Conservation (phyloP, 177 flowering plant genomes). For the Vitis hybrid region DNA sequence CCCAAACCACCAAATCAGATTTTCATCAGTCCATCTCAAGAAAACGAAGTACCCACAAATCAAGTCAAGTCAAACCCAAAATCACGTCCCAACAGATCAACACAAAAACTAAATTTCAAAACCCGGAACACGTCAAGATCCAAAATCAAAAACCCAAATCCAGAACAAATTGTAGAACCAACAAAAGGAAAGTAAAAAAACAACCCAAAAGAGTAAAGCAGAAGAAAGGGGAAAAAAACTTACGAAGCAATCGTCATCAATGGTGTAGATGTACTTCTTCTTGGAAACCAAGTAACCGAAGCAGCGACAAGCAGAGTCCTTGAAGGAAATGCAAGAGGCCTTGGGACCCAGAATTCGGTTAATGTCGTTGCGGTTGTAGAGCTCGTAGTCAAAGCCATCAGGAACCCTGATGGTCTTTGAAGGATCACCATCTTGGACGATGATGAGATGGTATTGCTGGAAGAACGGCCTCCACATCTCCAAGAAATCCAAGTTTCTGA, state of each 20-base stretch:
- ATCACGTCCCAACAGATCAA: not conserved
- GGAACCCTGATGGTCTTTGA: slow-evolving; percentile 62
- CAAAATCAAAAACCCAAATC: slow-evolving; percentile 1
- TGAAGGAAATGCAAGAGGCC: slow-evolving; percentile 80
- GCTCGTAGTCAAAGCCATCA: slow-evolving; percentile 81
- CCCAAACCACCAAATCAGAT: too few relatives aligned
- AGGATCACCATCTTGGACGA: slow-evolving; percentile 86
- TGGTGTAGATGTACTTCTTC: slow-evolving; percentile 87
- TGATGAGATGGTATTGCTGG: slow-evolving; percentile 70
- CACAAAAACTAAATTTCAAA: not conserved
- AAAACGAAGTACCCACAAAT: not conserved
- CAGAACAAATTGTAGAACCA: not conserved
- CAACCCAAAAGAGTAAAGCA: not conserved
- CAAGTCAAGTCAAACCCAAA: not conserved
- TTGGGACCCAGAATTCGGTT: slow-evolving; percentile 73
- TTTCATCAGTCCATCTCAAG: too few relatives aligned
- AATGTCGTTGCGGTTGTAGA: slow-evolving; percentile 73
- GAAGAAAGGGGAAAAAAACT: slow-evolving; percentile 19
- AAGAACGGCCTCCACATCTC: slow-evolving; percentile 90
- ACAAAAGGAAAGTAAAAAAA: not conserved
- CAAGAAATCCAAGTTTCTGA: slow-evolving; percentile 72
- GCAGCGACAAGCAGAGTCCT: slow-evolving; percentile 88
- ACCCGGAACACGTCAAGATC: not conserved
- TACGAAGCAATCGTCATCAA: slow-evolving; percentile 88
- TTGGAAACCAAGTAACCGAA: slow-evolving; percentile 82